Conservation (phyloP, 1,284 basidiomycete species). For the Mycosarcoma maydis region DNA sequence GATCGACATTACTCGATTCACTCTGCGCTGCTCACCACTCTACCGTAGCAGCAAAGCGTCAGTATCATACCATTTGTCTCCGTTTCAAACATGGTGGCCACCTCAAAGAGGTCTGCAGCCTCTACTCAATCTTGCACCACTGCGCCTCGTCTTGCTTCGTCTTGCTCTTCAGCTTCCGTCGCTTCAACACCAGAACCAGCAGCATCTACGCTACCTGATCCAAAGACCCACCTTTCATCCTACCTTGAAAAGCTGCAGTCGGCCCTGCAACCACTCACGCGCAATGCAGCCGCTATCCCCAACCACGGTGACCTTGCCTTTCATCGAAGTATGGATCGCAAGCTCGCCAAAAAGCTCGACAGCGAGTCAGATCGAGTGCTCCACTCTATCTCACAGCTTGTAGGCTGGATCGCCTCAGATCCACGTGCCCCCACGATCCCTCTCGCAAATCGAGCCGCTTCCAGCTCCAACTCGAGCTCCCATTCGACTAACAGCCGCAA, state of each 20-base stretch:
- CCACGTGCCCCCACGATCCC: slow-evolving; percentile 33
- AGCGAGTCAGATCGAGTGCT: slow-evolving; percentile 73
- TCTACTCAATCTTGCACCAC: too few species aligned
- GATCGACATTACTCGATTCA: too few species aligned
- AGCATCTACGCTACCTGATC: slow-evolving; percentile 21
- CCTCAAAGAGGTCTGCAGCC: slow-evolving; percentile 1
- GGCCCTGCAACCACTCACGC: slow-evolving; percentile 51
- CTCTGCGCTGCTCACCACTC: too few species aligned
- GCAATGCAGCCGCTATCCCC: slow-evolving; percentile 65
- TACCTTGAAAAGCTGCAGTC: slow-evolving; percentile 53
- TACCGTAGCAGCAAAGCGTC: too few species aligned
- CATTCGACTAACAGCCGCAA: slow-evolving; percentile 11
- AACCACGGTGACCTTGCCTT: slow-evolving; percentile 76
- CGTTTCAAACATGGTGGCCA: slow-evolving; percentile 17
- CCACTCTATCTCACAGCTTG: slow-evolving; percentile 38
- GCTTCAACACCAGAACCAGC: slow-evolving; percentile 19
- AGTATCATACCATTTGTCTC: too few species aligned
- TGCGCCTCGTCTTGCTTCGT: slow-evolving; percentile 1
- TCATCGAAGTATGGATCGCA: slow-evolving; percentile 82
- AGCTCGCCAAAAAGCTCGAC: slow-evolving; percentile 76
- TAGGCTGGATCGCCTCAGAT: slow-evolving; percentile 41
- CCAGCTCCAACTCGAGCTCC: not conserved
- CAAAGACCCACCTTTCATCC: slow-evolving; percentile 20
- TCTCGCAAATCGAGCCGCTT: slow-evolving; percentile 3
- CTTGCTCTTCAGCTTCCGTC: slow-evolving; percentile 8